phyloP scores from a whole-genome alignment of 352 stramenopile species.

The Globisporangium spiculum region DNA sequence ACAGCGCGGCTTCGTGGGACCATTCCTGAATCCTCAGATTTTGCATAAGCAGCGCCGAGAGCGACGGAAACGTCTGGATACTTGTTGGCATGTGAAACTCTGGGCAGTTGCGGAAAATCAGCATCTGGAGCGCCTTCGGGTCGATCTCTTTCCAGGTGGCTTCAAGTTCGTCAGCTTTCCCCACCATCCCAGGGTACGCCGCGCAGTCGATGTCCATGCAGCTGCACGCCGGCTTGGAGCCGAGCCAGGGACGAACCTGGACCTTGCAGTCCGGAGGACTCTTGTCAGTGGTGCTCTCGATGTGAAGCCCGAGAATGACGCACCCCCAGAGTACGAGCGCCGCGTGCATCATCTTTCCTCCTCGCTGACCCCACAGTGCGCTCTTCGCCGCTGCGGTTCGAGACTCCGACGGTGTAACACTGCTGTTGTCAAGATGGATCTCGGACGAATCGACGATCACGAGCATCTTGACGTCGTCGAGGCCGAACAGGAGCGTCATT shows the following conservation, averaged over 20 bases:
- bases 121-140: slow-evolving; percentile 19
- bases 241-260: slow-evolving; percentile 37
- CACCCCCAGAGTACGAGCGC: slow-evolving; percentile 30
- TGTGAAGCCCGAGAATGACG: slow-evolving; percentile 25
- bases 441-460: background rate
- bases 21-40: slow-evolving; percentile 37
- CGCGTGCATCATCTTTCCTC: slow-evolving; percentile 9
- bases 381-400: background rate
- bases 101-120: slow-evolving; percentile 26
- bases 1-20: slow-evolving; percentile 26
- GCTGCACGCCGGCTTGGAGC: slow-evolving; percentile 28
- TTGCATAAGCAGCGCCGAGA: slow-evolving; percentile 35
- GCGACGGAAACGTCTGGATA: slow-evolving; percentile 21
- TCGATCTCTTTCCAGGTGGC: slow-evolving; percentile 12
- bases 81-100: slow-evolving; percentile 27
- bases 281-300: slow-evolving; percentile 14
- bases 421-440: background rate
- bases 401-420: background rate
- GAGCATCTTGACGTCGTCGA: slow-evolving; percentile 26
- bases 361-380: background rate
- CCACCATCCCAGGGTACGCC: background rate
- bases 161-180: slow-evolving; percentile 10
- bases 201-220: slow-evolving; percentile 37
- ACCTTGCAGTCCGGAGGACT: slow-evolving; percentile 24
- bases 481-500: slow-evolving; percentile 10